Percentiles rank a stretch among this genome's conserved stretches.
Evolutionary conservation across 345 rosid species (phyloP).

Genomic region (Syzygium oleosum): DNA sequence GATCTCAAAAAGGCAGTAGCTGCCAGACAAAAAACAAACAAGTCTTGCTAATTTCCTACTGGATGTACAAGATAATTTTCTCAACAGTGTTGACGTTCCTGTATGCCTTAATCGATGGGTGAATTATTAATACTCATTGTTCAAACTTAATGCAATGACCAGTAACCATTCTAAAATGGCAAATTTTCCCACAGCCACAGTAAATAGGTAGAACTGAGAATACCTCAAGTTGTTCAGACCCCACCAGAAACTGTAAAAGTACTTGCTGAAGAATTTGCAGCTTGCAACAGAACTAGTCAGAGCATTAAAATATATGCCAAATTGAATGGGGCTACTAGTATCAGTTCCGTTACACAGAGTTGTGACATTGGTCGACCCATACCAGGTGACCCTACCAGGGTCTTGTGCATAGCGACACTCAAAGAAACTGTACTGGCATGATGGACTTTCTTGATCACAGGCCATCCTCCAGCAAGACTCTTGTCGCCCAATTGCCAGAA

Average conservation of each 20-base stretch:
- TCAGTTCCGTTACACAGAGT: slow-evolving; percentile 9
- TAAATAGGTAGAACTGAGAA: background rate
- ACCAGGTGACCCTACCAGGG: slow-evolving; percentile 11
- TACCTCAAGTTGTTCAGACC: slow-evolving; percentile 38
- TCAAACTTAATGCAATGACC: background rate
- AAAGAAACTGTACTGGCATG: slow-evolving; percentile 13
- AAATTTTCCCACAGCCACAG: background rate
- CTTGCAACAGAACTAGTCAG: slow-evolving; percentile 4
- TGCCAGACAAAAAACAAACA: background rate
- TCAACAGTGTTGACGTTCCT: background rate
- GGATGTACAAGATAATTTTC: background rate
- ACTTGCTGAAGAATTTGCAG: slow-evolving; percentile 20
- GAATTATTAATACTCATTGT: background rate
- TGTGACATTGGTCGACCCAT: slow-evolving; percentile 10
- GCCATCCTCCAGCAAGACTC: slow-evolving; percentile 27
- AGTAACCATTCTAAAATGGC: background rate
- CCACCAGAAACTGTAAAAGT: slow-evolving; percentile 40
- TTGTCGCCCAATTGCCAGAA: slow-evolving; percentile 20
- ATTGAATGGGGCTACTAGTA: background rate
- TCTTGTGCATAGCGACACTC: slow-evolving; percentile 12
- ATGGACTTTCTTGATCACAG: slow-evolving; percentile 13
- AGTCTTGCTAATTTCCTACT: background rate
- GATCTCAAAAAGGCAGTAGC: background rate
- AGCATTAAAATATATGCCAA: background rate
- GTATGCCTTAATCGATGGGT: background rate